Evolutionary conservation across 2,329 filamentous ascomycete genomes (phyloP).

Genomic region (Talaromyces sp.): DNA sequence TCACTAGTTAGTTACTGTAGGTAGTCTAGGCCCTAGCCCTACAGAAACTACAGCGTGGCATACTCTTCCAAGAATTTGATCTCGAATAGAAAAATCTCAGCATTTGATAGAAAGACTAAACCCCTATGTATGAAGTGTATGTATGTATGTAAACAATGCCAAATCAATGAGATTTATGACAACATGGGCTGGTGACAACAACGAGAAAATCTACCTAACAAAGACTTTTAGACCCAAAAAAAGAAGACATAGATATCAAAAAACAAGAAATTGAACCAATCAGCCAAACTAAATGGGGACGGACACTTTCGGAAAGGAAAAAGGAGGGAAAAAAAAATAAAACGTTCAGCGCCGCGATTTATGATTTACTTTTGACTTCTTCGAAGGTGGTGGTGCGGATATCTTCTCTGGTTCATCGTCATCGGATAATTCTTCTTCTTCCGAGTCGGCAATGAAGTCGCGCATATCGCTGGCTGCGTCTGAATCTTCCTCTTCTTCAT

Average conservation of each 20-base stretch:
- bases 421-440: conserved; percentile 38
- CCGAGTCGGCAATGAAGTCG: conserved; percentile 46
- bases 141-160: conserved; percentile 9
- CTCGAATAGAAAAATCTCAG: background rate
- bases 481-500: conserved; percentile 59
- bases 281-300: background rate
- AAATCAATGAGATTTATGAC: background rate
- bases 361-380: conserved; percentile 32
- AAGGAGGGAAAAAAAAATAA: background rate
- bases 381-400: conserved; percentile 25
- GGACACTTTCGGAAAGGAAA: background rate
- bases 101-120: background rate
- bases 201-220: background rate
- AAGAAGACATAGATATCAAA: background rate
- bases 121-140: conserved; percentile 8
- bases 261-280: background rate
- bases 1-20: too few species aligned
- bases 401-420: conserved; percentile 21
- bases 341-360: conserved; percentile 18
- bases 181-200: background rate
- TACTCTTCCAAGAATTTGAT: too few species aligned
- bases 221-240: background rate
- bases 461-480: conserved; percentile 53
- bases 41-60: too few species aligned
- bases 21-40: too few species aligned